Conservation (phyloP, 768 basidiomycete genomes). For the Tricholoma bakamatsutake region DNA sequence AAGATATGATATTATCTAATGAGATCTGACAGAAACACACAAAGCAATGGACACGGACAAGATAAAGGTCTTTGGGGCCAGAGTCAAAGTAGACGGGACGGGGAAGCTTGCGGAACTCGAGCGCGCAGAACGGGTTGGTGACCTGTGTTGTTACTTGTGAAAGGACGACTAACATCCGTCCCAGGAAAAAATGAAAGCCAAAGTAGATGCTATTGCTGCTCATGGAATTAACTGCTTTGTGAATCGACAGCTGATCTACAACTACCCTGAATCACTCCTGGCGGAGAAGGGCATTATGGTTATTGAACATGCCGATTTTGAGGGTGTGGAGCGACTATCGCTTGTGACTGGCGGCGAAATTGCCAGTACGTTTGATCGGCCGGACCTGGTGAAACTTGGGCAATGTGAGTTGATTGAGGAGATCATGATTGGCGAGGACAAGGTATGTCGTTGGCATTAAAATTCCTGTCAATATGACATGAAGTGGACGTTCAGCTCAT, state of each 20-base stretch:
- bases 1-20: too few relatives aligned
- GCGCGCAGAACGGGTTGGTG: slow-evolving; percentile 79
- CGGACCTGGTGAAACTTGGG: slow-evolving; percentile 89
- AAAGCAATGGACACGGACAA: slow-evolving; percentile 99
- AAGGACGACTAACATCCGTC: neutral
- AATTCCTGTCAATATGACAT: neutral
- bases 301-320: slow-evolving; percentile 98
- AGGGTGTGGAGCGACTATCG: slow-evolving; percentile 93
- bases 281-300: slow-evolving; percentile 92
- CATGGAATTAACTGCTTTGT: slow-evolving; percentile 98
- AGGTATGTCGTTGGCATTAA: slow-evolving; percentile 44
- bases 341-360: slow-evolving; percentile 98
- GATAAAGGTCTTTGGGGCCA: slow-evolving; percentile 97
- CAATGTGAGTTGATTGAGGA: slow-evolving; percentile 95
- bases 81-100: slow-evolving; percentile 92
- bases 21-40: neutral
- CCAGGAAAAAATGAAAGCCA: slow-evolving; percentile 99
- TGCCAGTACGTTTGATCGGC: slow-evolving; percentile 89
- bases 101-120: slow-evolving; percentile 98
- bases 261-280: slow-evolving; percentile 96
- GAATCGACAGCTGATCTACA: slow-evolving; percentile 98
- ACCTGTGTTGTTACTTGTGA: neutral
- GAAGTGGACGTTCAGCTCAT: slow-evolving; percentile 62
- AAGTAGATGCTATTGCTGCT: slow-evolving; percentile 89
- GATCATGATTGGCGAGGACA: slow-evolving; percentile 99